Evolutionary conservation across 257 asterid genomes (phyloP).

Genomic region (Lithospermum erythrorhizon): DNA sequence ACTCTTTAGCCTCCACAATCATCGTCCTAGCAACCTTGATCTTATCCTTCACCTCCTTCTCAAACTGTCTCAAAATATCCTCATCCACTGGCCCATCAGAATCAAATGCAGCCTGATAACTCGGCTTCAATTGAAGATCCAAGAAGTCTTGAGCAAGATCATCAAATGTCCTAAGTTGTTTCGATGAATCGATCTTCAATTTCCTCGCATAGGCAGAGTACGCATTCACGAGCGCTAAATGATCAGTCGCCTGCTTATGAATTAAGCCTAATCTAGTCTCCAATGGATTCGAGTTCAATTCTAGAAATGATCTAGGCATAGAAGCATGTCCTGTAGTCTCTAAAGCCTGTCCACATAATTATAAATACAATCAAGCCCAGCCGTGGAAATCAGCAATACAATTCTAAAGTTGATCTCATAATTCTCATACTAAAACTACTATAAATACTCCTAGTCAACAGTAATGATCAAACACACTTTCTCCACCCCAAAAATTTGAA

Average conservation of each 20-base stretch:
- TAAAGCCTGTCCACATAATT: slow-evolving; percentile 22
- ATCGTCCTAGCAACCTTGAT: slow-evolving; percentile 76
- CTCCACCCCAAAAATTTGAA: too few relatives aligned
- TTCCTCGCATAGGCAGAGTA: slow-evolving; percentile 84
- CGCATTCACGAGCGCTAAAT: slow-evolving; percentile 75
- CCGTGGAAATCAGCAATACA: background rate
- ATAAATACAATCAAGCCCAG: background rate
- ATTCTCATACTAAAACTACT: too few relatives aligned
- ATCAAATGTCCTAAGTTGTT: slow-evolving; percentile 81
- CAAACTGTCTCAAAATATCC: slow-evolving; percentile 84
- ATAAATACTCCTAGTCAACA: too few relatives aligned
- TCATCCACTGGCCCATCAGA: slow-evolving; percentile 78
- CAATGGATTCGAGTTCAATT: slow-evolving; percentile 74
- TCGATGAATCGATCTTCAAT: slow-evolving; percentile 76
- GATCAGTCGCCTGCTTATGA: slow-evolving; percentile 73
- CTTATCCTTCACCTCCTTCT: slow-evolving; percentile 94
- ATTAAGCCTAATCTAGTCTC: slow-evolving; percentile 78
- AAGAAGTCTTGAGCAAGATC: slow-evolving; percentile 68
- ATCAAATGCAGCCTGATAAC: slow-evolving; percentile 52
- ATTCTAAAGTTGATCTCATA: background rate
- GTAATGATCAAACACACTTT: too few relatives aligned
- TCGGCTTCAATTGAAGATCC: slow-evolving; percentile 58
- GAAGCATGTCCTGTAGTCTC: slow-evolving; percentile 51
- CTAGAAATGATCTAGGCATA: slow-evolving; percentile 47
- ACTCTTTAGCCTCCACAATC: slow-evolving; percentile 78